Base-by-base conservation (phyloP, 2,329 filamentous ascomycete species). In the Emergomyces pasteurianus region DNA sequence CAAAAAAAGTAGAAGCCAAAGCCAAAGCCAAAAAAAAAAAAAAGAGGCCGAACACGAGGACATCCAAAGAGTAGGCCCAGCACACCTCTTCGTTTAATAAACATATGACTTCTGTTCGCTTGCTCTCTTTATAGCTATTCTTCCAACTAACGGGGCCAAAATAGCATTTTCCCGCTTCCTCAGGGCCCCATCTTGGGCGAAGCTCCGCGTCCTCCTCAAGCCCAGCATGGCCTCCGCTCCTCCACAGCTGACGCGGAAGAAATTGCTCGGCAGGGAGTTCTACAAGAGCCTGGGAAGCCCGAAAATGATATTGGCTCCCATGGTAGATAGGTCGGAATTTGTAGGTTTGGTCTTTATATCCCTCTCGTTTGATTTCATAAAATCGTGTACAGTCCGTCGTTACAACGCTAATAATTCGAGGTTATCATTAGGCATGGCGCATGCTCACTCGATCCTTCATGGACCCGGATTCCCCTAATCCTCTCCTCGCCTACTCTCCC, bases 301-400 rank as follows among this genome's bases (percentile, higher is more conserved):
- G 1, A 96, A 90, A 75, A 86, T 88, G 66, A 84, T 99, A 36
- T 82, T 99, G 60, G 94, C 94, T 40, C 94, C 94, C 42, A 99
- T 99, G 94, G 94, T 99, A 26, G 92, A 99, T 71, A 90, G 96
- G 74, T 96, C 91, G 38, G 94, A 99, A 79, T 96, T 97, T 78
- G 92, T 96, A 79, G 66, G 87, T 79, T 55, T 56, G 31, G 31
- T 31, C 31, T 31, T 31, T 31, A 31, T 31, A 31, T 31, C 31
- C 31, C 3, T 31, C 3, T 31, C 31, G 31, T 31, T 31, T 43
- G n/a, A n/a, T n/a, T n/a, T n/a, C n/a, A n/a, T n/a, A n/a, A n/a
- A n/a, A n/a, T n/a, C n/a, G n/a, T n/a, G n/a, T n/a, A n/a, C n/a
- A n/a, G n/a, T n/a, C n/a, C n/a, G n/a, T n/a, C n/a, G n/a, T n/a